phyloP scores from a whole-genome alignment of 371 early-diverging fungal species.

The Mortierella polycephala region DNA sequence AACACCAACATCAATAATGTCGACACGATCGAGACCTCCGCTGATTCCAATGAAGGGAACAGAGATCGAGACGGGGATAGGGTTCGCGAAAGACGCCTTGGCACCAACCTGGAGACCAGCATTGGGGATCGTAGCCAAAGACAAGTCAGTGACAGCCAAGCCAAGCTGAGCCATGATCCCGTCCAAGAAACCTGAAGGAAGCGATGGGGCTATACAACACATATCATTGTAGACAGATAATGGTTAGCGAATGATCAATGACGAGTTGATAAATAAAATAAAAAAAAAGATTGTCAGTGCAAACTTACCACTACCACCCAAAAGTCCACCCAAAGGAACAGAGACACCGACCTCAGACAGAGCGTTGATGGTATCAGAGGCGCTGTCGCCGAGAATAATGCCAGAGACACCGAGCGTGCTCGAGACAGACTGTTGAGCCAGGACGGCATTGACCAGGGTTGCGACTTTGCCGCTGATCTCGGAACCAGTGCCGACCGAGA shows the following conservation, averaged over 20 bases:
- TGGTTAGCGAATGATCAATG: not conserved
- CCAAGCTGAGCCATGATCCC: constrained; percentile 39
- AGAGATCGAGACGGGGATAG: constrained; percentile 46
- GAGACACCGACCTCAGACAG: constrained; percentile 36
- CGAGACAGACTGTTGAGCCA: constrained; percentile 41
- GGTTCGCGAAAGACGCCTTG: constrained; percentile 45
- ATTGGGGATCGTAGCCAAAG: constrained; percentile 45
- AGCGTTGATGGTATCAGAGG: constrained; percentile 38
- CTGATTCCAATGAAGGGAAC: constrained; percentile 48
- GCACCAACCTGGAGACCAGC: constrained; percentile 48
- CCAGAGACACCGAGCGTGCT: constrained; percentile 37
- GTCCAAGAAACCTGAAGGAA: constrained; percentile 26
- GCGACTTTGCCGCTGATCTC: constrained; percentile 46
- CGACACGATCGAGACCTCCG: constrained; percentile 45
- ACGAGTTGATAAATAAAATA: not conserved
- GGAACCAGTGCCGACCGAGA: constrained; percentile 41
- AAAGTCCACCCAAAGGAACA: constrained; percentile 33
- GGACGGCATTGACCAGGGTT: constrained; percentile 37
- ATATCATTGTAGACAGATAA: not conserved
- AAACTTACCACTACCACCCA: constrained; percentile 27
- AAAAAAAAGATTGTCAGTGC: not conserved
- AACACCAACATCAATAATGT: constrained; percentile 41
- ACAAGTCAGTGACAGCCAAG: constrained; percentile 31
- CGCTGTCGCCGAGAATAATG: constrained; percentile 39
- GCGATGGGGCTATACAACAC: constrained; percentile 17